Base-by-base conservation (phyloP, 345 rosid species). In the Aquilaria malaccensis region DNA sequence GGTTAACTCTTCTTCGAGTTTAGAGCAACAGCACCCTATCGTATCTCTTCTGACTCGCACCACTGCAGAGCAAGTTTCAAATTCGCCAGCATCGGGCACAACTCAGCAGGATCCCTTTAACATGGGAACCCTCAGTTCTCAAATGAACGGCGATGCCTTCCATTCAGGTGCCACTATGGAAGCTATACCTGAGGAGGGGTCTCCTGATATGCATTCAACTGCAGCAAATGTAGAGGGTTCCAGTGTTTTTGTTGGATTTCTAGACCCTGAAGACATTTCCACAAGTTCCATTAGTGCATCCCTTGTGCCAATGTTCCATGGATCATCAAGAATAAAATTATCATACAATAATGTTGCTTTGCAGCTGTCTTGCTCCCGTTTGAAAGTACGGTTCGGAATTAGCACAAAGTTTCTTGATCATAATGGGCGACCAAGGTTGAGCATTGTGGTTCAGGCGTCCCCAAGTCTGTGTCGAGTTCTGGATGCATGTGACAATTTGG, bases 381-480 rank as follows among this genome's bases (percentile, higher is more conserved):
- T 89, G 74, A 89, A 71, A 63, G 75, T 87, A 56, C 77, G 86
- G 52, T 87, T 85, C 81, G 93, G 89, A 64, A 33, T 85, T 65
- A 76, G 58, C 47, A 54, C 65, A n/a, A 82, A 81, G 80, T 92
- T 64, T 70, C 22, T 50, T 46, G 87, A 89, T 75, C 55, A 64
- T 46, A 66, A 79, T 13, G 91, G 97, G 31, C 76, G 86, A 50
- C 82, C 82, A 54, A 81, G 79, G 52, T 68, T 89, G 70, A 92
- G 66, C 72, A 79, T 87, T 65, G 85, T 89, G 58, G 97, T 80
- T 58, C 86, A 83, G 58, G 69, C 74, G 49, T n/a, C 83, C 67
- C 80, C 80, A 68, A 70, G 70, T 55, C 68, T 89, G 30, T 82
- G 80, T 71, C 32, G 49, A 6, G 72, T 87, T 67, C 91, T 92